Evolutionary conservation across 345 rosid species (phyloP).

Genomic region (Raphanus sativus): DNA sequence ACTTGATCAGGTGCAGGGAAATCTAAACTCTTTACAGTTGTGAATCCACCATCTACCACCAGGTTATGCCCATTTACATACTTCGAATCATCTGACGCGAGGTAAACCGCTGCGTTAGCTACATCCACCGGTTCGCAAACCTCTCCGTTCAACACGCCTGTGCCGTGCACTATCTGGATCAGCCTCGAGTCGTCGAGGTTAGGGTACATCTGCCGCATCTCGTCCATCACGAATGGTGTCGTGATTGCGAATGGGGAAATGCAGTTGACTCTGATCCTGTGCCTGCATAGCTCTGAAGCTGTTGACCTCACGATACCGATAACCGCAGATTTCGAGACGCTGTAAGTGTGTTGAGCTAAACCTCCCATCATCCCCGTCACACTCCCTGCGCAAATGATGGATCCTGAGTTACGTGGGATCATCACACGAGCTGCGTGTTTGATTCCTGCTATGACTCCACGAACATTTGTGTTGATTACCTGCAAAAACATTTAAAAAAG

Average conservation of each 20-base stretch:
- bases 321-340: conserved; percentile 57
- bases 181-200: conserved; percentile 43
- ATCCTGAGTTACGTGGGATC: conserved; percentile 63
- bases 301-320: conserved; percentile 59
- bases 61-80: conserved; percentile 83
- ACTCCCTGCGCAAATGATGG: conserved; percentile 77
- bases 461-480: conserved; percentile 65
- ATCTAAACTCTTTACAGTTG: conserved; percentile 51
- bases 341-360: conserved; percentile 67
- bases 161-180: conserved; percentile 41
- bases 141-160: conserved; percentile 56
- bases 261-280: conserved; percentile 73
- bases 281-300: conserved; percentile 66
- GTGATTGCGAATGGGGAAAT: conserved; percentile 79
- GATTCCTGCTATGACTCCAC: conserved; percentile 71
- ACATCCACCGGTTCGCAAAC: conserved; percentile 67
- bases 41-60: conserved; percentile 92
- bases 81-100: conserved; percentile 79
- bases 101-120: conserved; percentile 83
- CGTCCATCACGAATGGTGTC: conserved; percentile 59
- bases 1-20: conserved; percentile 56
- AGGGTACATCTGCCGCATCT: conserved; percentile 47
- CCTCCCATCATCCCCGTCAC: conserved; percentile 70
- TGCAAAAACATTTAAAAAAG: not conserved
- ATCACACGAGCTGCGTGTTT: conserved; percentile 82